These are phyloP conservation scores for Podospora sp. DNA, from an alignment of 495 filamentous ascomycete species.

Conservation along the genomic window DNA sequence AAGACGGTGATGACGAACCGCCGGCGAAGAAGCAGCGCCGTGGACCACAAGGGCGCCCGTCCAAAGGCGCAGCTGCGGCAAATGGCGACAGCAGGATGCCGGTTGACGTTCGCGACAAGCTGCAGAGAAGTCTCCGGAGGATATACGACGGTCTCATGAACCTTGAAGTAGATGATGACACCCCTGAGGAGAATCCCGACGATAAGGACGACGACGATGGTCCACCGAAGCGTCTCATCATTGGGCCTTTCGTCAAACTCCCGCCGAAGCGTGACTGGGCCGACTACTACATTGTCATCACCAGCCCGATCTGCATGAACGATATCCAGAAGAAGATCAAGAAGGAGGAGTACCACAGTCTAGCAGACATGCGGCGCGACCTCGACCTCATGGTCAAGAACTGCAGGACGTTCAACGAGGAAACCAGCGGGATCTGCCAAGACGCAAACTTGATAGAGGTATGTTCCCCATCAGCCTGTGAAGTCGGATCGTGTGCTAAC, in stretches of 20 bases:
- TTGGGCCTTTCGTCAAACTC: slow-evolving; percentile 90
- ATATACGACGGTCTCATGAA: slow-evolving; percentile 79
- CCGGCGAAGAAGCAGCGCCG: slow-evolving; percentile 73
- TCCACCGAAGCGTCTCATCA: slow-evolving; percentile 69
- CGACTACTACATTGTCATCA: slow-evolving; percentile 93
- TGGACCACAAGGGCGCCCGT: slow-evolving; percentile 63
- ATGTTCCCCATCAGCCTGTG: slow-evolving; percentile 16
- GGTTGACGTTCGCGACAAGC: slow-evolving; percentile 56
- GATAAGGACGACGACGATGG: slow-evolving; percentile 41
- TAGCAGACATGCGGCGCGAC: slow-evolving; percentile 79
- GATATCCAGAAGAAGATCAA: slow-evolving; percentile 92
- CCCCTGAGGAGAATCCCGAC: slow-evolving; percentile 36
- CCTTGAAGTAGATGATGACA: slow-evolving; percentile 70
- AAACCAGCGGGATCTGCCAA: slow-evolving; percentile 83
- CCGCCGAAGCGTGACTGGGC: slow-evolving; percentile 85
- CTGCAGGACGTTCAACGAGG: slow-evolving; percentile 94
- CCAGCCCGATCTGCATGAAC: slow-evolving; percentile 89
- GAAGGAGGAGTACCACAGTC: slow-evolving; percentile 81
- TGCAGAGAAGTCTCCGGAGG: slow-evolving; percentile 74
- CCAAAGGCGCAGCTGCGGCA: slow-evolving; percentile 50
- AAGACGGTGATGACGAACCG: slow-evolving; percentile 75
- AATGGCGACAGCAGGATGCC: slow-evolving; percentile 37
- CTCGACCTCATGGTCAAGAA: slow-evolving; percentile 84
- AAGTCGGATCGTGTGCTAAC: slow-evolving; percentile 13
- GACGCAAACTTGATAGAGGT: slow-evolving; percentile 96